Base-by-base conservation (phyloP, 805 yeast species). In the Candida sanyiensis region DNA sequence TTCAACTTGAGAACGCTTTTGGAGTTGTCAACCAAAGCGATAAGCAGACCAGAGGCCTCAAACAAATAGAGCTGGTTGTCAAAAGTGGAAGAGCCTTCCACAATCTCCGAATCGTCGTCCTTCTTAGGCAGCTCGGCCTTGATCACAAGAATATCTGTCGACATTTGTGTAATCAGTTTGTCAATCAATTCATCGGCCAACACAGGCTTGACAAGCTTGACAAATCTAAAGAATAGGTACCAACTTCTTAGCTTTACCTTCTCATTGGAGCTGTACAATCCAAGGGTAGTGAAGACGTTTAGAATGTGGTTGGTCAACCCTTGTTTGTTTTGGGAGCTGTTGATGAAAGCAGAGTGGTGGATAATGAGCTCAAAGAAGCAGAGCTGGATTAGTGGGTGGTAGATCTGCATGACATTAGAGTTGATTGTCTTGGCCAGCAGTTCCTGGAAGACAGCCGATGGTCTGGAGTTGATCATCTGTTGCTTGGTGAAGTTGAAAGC, bases 161-260 rank as follows among this genome's bases (percentile, higher is more conserved):
- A 68, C 33, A 89, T 67, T 45, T 73, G 72, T 35, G 70, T 59
- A 22, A 89, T 70, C 24, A 83, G 69, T 45, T 73, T 76, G 28
- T 73, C 80, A 52, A 75, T 67, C 40, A 67, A 61, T 40, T 49
- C 59, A 33, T 67, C 72, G 22, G 79, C 72, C 28, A 79, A 62
- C 35, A 73, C 64, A 26, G 88, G 87, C 54, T 79, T 82, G 2
- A 90, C 80, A 33, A 82, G 66, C 56, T 83, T 86, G 44, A 88
- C 71, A 52, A 89, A 84, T 57, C 95, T 74, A 53, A 80, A 80
- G 51, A 90, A 86, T 46, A 89, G 66, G 58, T 86, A 90, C 96
- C 97, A 93, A 29, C 94, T 73, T 58, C 97, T 78, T 40, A 77
- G 69, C 51, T 88, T 78, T 4, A 89, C 96, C 45, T 77, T 82